Percentiles rank a stretch among this genome's conserved stretches.
phyloP scores from a whole-genome alignment of 2,329 filamentous ascomycete species.

The Botrytis byssoidea region DNA sequence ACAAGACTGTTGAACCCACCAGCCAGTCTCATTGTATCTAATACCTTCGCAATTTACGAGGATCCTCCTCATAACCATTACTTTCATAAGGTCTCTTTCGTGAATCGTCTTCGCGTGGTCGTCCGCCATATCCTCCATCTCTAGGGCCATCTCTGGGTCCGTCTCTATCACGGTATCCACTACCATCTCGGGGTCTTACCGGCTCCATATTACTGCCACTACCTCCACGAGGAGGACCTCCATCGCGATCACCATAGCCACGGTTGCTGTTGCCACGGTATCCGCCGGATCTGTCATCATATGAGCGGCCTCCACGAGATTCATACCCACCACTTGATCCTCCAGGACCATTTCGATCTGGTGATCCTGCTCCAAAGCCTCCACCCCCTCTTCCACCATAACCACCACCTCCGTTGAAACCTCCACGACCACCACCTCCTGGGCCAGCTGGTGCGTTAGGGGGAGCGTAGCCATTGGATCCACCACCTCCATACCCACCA shows the following conservation, averaged over 20 bases:
- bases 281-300: constrained; percentile 56
- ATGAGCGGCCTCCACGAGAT: constrained; percentile 55
- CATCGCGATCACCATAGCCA: constrained; percentile 44
- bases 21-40: constrained; percentile 44
- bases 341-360: constrained; percentile 38
- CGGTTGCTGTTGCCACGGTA: constrained; percentile 44
- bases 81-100: constrained; percentile 53
- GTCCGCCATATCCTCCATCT: constrained; percentile 51
- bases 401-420: constrained; percentile 36
- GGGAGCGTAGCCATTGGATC: constrained; percentile 51
- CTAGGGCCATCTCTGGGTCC: constrained; percentile 52
- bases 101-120: constrained; percentile 53
- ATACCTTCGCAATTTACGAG: constrained; percentile 63
- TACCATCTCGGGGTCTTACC: constrained; percentile 62
- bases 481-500: constrained; percentile 34
- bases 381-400: constrained; percentile 35
- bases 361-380: constrained; percentile 34
- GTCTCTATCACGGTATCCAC: constrained; percentile 53
- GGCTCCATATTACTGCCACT: constrained; percentile 80
- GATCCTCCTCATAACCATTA: constrained; percentile 83
- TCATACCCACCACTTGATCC: constrained; percentile 51
- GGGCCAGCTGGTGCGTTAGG: constrained; percentile 63
- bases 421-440: constrained; percentile 46
- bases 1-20: constrained; percentile 39
- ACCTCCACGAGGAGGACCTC: constrained; percentile 33